Evolutionary conservation across 441 rosid genomes (phyloP).

Genomic region (Croton laevigatus): DNA sequence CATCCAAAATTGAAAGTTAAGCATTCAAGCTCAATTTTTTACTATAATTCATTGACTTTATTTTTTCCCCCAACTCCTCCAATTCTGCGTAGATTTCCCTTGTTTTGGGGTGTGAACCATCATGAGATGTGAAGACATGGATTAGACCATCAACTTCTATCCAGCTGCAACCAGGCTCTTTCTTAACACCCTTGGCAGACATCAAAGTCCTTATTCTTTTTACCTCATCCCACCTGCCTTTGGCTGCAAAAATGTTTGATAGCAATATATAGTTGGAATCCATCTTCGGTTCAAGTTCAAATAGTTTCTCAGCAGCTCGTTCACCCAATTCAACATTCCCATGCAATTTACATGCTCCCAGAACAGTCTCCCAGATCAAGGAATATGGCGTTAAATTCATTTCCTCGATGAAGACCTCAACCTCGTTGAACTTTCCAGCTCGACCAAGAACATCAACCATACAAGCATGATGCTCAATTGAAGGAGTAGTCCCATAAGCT

Average conservation of each 20-base stretch:
- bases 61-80: slow-evolving; percentile 25
- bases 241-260: slow-evolving; percentile 51
- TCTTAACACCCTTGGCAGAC: slow-evolving; percentile 53
- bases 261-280: slow-evolving; percentile 64
- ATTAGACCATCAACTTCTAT: slow-evolving; percentile 45
- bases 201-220: slow-evolving; percentile 49
- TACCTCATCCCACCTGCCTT: slow-evolving; percentile 64
- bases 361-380: slow-evolving; percentile 78
- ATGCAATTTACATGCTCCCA: slow-evolving; percentile 62
- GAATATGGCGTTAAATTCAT: slow-evolving; percentile 64
- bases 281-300: slow-evolving; percentile 55
- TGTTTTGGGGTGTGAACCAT: slow-evolving; percentile 42
- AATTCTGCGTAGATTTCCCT: slow-evolving; percentile 29
- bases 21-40: not conserved
- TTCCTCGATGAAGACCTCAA: slow-evolving; percentile 34
- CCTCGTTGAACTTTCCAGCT: slow-evolving; percentile 57
- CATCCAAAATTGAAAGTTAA: not conserved
- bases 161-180: slow-evolving; percentile 68
- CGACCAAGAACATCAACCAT: slow-evolving; percentile 67
- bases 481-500: slow-evolving; percentile 45
- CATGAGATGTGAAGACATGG: slow-evolving; percentile 57
- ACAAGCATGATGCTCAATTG: slow-evolving; percentile 73
- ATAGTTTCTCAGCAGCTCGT: slow-evolving; percentile 49
- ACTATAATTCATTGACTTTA: slow-evolving; percentile 26
- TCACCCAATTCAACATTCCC: slow-evolving; percentile 58